Base-by-base conservation (phyloP, 2,329 filamentous ascomycete genomes). In the Hymenoscyphus scutula region DNA sequence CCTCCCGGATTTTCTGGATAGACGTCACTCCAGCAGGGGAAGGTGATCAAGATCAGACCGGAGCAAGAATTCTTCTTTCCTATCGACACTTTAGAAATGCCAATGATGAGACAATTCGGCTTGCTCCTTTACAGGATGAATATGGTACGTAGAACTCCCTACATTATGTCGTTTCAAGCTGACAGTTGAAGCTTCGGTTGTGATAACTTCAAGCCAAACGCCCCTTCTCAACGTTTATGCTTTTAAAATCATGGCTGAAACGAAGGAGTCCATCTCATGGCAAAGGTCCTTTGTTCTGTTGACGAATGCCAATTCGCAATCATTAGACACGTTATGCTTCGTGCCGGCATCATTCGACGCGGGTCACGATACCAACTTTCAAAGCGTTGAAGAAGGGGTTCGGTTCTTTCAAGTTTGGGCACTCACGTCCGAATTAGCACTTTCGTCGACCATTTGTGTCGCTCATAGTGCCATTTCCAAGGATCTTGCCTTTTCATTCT, bases 351-450 rank as follows among this genome's bases (percentile, higher is more conserved):
- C 27, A 38, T 55, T 70, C 2, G 61, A 37, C 6, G 48, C 57
- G 23, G 64, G 57, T 17, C 27, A 54, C 29, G 59, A 51, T 51
- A 51, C 45, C 4, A 17, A 38, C n/a, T 25, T 53, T 7, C 17
- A 66, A 65, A 2, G 80, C 58, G 62, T 71, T 10, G 65, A 74
- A 3, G 65, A 74, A 27, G 72, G 72, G 3, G 69, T 79, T 2
- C 73, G 74, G 23, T 82, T 83, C 65, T 83, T 79, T 59, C 81
- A 84, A 63, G 65, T 82, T 15, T 77, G 76, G 59, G 72, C 76
- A 11, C 66, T 85, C 2, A 76, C 72, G 5, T 72, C 74, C 27
- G 74, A 82, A 62, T 72, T 83, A 45, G 75, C 77, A 45, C 64
- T 85, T 17, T 72, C 73, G 38, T 80, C 78, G 58, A 77, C 76